A percentile compares a stretch with the other conserved stretches of the same genome.
These are phyloP conservation scores for Diplotaxis tenuifolia DNA, from an alignment of 345 rosid species.

Conservation along the genomic window DNA sequence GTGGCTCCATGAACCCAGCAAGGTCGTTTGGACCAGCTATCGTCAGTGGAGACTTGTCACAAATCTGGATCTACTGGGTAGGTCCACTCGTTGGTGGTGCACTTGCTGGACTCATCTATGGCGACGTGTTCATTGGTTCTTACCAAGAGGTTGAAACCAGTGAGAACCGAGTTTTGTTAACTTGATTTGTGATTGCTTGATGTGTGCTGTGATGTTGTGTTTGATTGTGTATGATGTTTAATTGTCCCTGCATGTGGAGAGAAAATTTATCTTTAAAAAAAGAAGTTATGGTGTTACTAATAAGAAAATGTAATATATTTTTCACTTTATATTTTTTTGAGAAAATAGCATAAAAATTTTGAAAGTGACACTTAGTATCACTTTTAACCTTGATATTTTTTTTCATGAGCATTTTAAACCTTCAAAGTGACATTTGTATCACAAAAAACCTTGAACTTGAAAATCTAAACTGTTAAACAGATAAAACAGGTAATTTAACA, in stretches of 20 bases:
- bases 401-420: too few species aligned
- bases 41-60: slow-evolving; percentile 62
- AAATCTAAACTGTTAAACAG: too few species aligned
- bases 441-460: too few species aligned
- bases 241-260: background rate
- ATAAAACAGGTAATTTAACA: too few species aligned
- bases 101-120: slow-evolving; percentile 76
- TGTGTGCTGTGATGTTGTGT: slow-evolving; percentile 25
- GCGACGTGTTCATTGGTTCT: slow-evolving; percentile 66
- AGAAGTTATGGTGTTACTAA: slow-evolving; percentile 3
- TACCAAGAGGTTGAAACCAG: slow-evolving; percentile 45
- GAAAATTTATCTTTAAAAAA: background rate
- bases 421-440: too few species aligned
- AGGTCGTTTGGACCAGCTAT: slow-evolving; percentile 91
- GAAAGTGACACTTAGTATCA: too few species aligned
- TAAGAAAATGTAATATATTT: background rate
- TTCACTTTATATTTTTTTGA: too few species aligned
- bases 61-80: slow-evolving; percentile 78
- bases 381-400: too few species aligned
- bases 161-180: slow-evolving; percentile 12
- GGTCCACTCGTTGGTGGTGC: slow-evolving; percentile 86
- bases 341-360: too few species aligned
- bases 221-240: slow-evolving; percentile 2
- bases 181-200: background rate
- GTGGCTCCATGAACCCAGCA: slow-evolving; percentile 96